Conservation (phyloP, 805 yeast genomes). For the Yarrowia sp. region DNA sequence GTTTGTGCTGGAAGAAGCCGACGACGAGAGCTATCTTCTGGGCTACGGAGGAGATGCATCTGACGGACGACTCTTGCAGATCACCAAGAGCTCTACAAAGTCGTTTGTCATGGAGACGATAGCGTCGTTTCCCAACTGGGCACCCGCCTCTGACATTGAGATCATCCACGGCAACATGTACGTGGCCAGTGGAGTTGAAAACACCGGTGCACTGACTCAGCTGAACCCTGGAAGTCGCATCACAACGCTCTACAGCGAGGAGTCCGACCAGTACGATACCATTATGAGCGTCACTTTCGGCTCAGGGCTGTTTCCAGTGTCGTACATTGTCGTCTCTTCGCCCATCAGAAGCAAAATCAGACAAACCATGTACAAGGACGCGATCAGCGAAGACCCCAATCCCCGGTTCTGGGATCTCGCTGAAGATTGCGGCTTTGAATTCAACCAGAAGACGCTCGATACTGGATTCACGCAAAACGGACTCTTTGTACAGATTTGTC, state of each 20-base stretch:
- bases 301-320: not conserved
- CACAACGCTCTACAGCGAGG: not conserved
- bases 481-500: not conserved
- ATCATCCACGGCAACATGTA: constrained; percentile 3
- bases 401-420: constrained; percentile 22
- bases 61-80: not conserved
- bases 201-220: not conserved
- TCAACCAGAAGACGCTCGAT: not conserved
- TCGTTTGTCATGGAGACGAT: constrained; percentile 1
- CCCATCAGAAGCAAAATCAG: constrained; percentile 18
- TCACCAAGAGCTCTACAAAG: not conserved
- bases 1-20: constrained; percentile 6
- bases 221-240: not conserved
- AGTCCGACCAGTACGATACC: not conserved
- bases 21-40: constrained; percentile 11
- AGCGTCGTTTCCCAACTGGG: constrained; percentile 20
- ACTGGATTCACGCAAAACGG: constrained; percentile 2
- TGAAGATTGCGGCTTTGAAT: constrained; percentile 17
- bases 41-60: constrained; percentile 21
- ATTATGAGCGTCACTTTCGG: constrained; percentile 6
- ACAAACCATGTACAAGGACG: constrained; percentile 19
- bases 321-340: constrained; percentile 5
- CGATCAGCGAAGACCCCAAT: constrained; percentile 6
- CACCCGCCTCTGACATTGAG: constrained; percentile 21
- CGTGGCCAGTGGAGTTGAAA: constrained; percentile 14